Evolutionary conservation across 345 rosid genomes (phyloP), one percentile per base, ranked within the genome.

Genomic region (Eucalyptus sp.): DNA sequence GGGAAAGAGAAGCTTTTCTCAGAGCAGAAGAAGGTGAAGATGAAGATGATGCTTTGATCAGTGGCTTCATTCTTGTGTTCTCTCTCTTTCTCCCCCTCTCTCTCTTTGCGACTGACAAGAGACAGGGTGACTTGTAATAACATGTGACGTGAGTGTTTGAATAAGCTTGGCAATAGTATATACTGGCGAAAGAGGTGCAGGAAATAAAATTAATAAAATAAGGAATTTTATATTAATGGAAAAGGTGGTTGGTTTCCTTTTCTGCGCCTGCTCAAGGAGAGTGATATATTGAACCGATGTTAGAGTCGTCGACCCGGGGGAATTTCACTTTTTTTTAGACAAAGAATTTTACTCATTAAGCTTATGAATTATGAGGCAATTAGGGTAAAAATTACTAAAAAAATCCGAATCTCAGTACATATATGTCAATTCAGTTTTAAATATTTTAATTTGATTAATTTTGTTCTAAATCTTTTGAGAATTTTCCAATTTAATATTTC

Each of bases 1-100:
- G 97, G 88, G 98, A 94, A 86, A 94, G 89, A 60, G 95, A 94
- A 29, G 96, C 79, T 88, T 95, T 98, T 90, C 97, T 91, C 4
- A 93, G 92, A 51, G 88, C 89, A 46, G 91, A 84, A 86, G 95
- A 88, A 54, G 94, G 90, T 7, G 94, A 92, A 81, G 93, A 18
- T 56, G 89, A 58, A n/a, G 86, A 64, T 17, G 83, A 76, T 41
- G 83, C 48, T 76, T 5, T 76, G 83, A 76, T 20, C 83, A 20
- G 83, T 11, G 48, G 48, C 83, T 76, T 76, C 83, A 76, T 76
- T 76, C 48, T 76, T 6, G 83, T 20, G 27, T 20, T 76, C 83
- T 33, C 81, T 71, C 79, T 31, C 76, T n/a, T 5, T n/a, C 76
- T 66, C 41, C 18, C 44, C 5, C 33, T 6, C 71, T 13, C 76